Conservation (phyloP, 805 yeast genomes). For the Brettanomyces bruxellensis region DNA sequence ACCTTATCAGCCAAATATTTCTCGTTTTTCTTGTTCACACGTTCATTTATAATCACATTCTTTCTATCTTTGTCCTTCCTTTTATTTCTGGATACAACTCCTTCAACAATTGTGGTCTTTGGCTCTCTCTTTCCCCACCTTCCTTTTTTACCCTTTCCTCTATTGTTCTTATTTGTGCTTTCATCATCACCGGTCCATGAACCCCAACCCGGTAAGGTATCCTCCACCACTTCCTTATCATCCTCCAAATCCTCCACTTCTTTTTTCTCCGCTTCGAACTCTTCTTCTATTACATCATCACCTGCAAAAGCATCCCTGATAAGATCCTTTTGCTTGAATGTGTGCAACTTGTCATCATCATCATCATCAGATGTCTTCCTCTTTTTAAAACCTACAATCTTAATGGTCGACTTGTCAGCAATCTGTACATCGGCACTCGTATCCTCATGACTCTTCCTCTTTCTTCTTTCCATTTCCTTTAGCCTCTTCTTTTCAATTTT, state of each 20-base stretch:
- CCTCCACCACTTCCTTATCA: conserved; percentile 68
- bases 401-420: conserved; percentile 46
- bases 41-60: conserved; percentile 85
- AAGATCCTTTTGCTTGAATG: conserved; percentile 73
- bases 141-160: conserved; percentile 21
- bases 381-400: conserved; percentile 36
- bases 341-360: conserved; percentile 31
- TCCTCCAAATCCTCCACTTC: conserved; percentile 65
- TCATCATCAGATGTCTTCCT: conserved; percentile 6
- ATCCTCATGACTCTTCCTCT: conserved; percentile 20
- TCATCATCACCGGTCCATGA: conserved; percentile 77
- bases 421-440: conserved; percentile 32
- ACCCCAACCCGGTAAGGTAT: conserved; percentile 96
- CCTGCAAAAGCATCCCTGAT: conserved; percentile 95
- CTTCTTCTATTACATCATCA: conserved; percentile 72
- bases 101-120: conserved; percentile 63
- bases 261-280: conserved; percentile 72
- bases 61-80: conserved; percentile 71
- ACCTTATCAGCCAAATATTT: conserved; percentile 86
- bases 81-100: conserved; percentile 61
- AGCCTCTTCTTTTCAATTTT: conserved; percentile 29
- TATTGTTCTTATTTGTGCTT: conserved; percentile 11
- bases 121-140: conserved; percentile 42
- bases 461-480: conserved; percentile 22
- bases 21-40: conserved; percentile 69